phyloP scores from a whole-genome alignment of 2,329 filamentous ascomycete species.

The Leptographium procerum region DNA sequence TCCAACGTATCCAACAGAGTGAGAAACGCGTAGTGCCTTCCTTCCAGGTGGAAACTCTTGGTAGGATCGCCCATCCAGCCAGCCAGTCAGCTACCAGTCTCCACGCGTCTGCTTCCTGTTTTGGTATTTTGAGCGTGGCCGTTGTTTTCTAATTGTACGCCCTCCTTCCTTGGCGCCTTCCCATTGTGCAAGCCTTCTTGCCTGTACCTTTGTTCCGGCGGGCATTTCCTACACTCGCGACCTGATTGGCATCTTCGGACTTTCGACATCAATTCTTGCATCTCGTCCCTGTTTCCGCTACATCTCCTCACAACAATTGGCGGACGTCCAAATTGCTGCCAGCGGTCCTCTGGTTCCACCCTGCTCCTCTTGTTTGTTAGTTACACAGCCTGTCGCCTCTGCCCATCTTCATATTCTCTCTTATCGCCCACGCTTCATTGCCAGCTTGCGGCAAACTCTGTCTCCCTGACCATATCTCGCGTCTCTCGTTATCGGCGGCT shows the following conservation, averaged over 20 bases:
- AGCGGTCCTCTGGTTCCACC: neutral
- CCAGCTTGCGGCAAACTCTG: neutral
- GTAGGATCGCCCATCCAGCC: neutral
- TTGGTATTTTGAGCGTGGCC: neutral
- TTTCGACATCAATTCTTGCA: no score
- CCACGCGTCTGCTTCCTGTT: neutral
- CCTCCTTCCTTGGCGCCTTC: neutral
- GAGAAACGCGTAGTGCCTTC: neutral
- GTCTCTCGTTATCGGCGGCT: neutral
- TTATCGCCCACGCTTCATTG: neutral
- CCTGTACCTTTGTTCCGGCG: neutral
- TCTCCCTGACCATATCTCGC: no score
- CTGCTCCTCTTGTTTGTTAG: neutral
- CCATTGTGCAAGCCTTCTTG: neutral
- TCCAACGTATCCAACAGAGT: no score
- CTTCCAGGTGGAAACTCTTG: neutral
- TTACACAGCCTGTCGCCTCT: neutral
- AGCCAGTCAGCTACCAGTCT: neutral
- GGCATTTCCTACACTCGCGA: neutral
- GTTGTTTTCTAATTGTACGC: neutral
- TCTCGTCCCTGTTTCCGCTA: neutral
- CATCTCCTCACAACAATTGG: neutral
- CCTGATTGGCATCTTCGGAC: neutral
- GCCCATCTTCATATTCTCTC: neutral
- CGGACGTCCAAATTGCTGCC: neutral